Percentiles rank a stretch among this genome's conserved stretches.
phyloP scores from a whole-genome alignment of 2,329 filamentous ascomycete species.

The Neospermospora avenae region DNA sequence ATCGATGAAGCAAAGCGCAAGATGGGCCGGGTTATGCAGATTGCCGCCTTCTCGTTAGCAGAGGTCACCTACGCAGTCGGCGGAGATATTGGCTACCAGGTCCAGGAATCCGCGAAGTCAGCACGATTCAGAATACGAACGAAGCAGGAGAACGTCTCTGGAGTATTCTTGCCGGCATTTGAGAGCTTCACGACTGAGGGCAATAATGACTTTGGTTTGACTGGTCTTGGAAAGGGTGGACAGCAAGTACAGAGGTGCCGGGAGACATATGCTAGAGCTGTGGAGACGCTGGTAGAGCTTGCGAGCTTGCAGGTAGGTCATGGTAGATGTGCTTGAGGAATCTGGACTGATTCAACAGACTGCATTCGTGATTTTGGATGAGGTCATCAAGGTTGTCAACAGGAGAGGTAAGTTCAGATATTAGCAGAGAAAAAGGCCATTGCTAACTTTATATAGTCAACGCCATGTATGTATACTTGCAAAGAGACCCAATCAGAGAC shows the following conservation, averaged over 20 bases:
- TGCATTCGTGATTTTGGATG: conserved; percentile 95
- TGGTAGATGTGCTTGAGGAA: background rate
- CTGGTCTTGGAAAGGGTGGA: conserved; percentile 91
- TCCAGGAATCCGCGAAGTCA: conserved; percentile 91
- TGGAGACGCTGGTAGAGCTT: conserved; percentile 92
- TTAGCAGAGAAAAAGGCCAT: conserved; percentile 24
- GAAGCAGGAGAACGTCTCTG: conserved; percentile 97
- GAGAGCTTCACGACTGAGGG: conserved; percentile 87
- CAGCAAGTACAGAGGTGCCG: conserved; percentile 94
- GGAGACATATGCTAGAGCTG: conserved; percentile 92
- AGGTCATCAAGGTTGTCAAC: conserved; percentile 99
- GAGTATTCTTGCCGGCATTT: conserved; percentile 89
- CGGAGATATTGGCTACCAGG: conserved; percentile 93
- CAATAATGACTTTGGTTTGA: conserved; percentile 93
- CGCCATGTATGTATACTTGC: conserved; percentile 65
- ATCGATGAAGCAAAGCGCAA: conserved; percentile 99
- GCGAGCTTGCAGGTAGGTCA: conserved; percentile 74
- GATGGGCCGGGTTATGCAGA: conserved; percentile 99
- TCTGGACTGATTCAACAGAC: conserved; percentile 50
- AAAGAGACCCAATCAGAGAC: background rate
- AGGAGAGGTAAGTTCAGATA: conserved; percentile 64
- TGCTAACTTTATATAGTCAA: conserved; percentile 61
- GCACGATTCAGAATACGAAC: conserved; percentile 91
- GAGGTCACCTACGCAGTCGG: conserved; percentile 97
- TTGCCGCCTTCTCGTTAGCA: conserved; percentile 93